These are phyloP conservation scores for Alternaria infectoria DNA, from an alignment of 2,329 filamentous ascomycete species.

Conservation along the genomic window DNA sequence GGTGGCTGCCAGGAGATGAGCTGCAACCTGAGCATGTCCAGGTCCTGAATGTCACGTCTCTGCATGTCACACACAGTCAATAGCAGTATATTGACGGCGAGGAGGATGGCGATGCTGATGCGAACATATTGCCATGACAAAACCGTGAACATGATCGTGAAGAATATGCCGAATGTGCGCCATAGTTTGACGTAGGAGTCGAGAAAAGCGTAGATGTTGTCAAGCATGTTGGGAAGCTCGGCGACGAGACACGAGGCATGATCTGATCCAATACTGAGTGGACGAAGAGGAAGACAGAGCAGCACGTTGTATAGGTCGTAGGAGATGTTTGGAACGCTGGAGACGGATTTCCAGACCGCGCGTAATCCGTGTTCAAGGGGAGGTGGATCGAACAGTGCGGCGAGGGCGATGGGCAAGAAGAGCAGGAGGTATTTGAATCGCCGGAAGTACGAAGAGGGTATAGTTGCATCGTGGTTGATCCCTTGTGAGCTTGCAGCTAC, in stretches of 20 bases:
- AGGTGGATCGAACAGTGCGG: not conserved
- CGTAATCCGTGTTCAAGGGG: not conserved
- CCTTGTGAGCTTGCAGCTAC: not conserved
- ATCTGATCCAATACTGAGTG: not conserved
- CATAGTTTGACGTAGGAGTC: not conserved
- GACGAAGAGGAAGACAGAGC: not conserved
- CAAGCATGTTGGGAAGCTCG: not conserved
- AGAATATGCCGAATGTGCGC: not conserved
- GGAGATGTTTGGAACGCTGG: not conserved
- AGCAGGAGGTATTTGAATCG: not conserved
- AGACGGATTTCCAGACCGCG: not conserved
- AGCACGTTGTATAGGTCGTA: not conserved
- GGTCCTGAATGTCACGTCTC: not conserved
- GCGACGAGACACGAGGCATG: not conserved
- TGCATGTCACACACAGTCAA: not conserved
- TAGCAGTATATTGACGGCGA: not conserved
- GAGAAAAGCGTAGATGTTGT: not conserved
- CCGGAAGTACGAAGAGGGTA: not conserved
- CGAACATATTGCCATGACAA: not conserved
- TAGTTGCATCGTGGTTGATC: not conserved
- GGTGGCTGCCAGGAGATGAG: not conserved
- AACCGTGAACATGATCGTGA: not conserved
- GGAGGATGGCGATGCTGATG: not conserved
- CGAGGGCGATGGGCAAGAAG: not conserved
- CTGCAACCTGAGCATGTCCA: not conserved